These are phyloP conservation scores for Scedosporium apiospermum DNA, from an alignment of 2,329 filamentous ascomycete genomes.

Conservation along the genomic window DNA sequence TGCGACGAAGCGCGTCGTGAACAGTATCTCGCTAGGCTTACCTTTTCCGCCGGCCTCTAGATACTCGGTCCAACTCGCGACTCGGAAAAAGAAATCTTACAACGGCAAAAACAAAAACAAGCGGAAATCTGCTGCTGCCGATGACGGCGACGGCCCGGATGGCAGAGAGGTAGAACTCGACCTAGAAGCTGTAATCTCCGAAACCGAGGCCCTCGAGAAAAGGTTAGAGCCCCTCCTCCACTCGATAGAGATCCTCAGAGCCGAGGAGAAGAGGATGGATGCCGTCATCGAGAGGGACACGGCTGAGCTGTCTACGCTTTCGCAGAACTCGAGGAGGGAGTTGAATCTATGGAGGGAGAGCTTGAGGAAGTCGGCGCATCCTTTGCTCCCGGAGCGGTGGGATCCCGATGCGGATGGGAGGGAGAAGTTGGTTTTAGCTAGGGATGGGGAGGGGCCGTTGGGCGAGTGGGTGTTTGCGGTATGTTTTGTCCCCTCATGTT, in stretches of 20 bases:
- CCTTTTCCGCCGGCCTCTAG: conserved; percentile 53
- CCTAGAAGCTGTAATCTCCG: conserved; percentile 54
- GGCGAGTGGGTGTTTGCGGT: conserved; percentile 20
- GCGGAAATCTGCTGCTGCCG: too few relatives aligned
- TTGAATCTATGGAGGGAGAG: conserved; percentile 39
- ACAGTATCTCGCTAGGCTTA: conserved; percentile 48
- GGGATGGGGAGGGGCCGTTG: conserved; percentile 16
- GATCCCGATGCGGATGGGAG: conserved; percentile 2
- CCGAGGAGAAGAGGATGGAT: conserved; percentile 49
- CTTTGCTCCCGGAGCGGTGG: conserved; percentile 5
- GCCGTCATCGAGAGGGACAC: conserved; percentile 40
- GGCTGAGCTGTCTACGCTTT: conserved; percentile 41
- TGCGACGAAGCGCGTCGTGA: conserved; percentile 44
- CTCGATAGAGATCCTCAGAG: conserved; percentile 48
- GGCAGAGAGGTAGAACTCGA: conserved; percentile 51
- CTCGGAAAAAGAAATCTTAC: conserved; percentile 1
- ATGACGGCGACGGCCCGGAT: conserved; percentile 16
- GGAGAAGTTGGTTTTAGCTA: conserved; percentile 31
- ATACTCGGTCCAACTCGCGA: conserved; percentile 9
- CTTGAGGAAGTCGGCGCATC: conserved; percentile 31
- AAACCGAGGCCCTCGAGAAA: conserved; percentile 44
- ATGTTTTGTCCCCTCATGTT: conserved; percentile 4
- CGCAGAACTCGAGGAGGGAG: conserved; percentile 47
- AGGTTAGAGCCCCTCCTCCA: conserved; percentile 55
- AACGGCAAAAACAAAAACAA: too few relatives aligned